These are phyloP conservation scores for Lichtheimia ornata DNA, from an alignment of 371 early-diverging fungal genomes.

Conservation along the genomic window DNA sequence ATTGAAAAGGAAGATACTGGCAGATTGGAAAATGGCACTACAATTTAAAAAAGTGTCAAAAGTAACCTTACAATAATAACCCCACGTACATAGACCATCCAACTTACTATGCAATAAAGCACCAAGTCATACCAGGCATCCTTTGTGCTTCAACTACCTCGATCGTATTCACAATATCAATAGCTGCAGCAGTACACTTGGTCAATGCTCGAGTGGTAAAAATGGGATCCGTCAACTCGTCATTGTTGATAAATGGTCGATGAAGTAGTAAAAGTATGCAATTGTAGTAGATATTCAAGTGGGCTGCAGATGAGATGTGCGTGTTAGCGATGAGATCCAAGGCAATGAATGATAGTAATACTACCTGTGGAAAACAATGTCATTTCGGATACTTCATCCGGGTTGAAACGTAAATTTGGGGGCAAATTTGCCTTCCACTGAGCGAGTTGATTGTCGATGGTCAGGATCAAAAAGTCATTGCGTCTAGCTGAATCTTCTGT, in stretches of 20 bases:
- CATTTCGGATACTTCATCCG: no score
- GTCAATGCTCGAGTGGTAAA: conserved; percentile 29
- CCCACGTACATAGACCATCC: background rate
- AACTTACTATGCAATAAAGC: conserved; percentile 36
- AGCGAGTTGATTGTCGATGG: no score
- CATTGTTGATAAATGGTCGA: conserved; percentile 20
- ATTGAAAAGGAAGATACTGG: conserved; percentile 43
- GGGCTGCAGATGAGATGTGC: conserved; percentile 7
- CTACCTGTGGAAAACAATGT: no score
- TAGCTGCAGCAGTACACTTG: conserved; percentile 34
- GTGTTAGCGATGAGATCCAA: background rate
- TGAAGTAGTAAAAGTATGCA: conserved; percentile 21
- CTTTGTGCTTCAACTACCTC: conserved; percentile 16
- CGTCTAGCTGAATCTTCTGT: background rate
- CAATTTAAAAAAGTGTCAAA: background rate
- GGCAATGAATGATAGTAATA: no score
- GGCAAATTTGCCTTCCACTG: conserved; percentile 18
- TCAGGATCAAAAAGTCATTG: no score
- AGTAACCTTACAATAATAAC: background rate
- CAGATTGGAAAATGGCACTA: conserved; percentile 41
- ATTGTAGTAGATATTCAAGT: conserved; percentile 7
- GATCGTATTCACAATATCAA: conserved; percentile 18
- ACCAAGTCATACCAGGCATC: conserved; percentile 34
- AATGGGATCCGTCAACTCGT: conserved; percentile 11
- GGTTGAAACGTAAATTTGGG: conserved; percentile 13